These are phyloP conservation scores for Tuber umbilicatum DNA, from an alignment of 495 filamentous ascomycete genomes.

Conservation along the genomic window DNA sequence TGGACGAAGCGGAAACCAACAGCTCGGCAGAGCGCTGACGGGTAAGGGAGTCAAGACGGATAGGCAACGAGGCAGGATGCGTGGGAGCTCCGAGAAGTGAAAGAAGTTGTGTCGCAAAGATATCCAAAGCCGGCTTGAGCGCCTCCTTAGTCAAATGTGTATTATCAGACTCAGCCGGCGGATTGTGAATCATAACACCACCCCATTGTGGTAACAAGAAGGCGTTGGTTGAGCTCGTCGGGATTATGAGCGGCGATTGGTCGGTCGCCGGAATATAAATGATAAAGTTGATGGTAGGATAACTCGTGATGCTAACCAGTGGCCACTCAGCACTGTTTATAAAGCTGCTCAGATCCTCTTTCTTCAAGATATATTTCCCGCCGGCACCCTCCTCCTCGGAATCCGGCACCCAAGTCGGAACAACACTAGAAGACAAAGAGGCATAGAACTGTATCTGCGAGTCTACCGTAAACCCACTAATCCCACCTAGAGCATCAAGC, in stretches of 20 bases:
- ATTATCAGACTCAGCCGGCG: conserved; percentile 42
- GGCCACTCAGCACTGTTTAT: conserved; percentile 99
- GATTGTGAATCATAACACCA: conserved; percentile 73
- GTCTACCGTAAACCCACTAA: conserved; percentile 95
- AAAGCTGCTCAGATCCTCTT: conserved; percentile 85
- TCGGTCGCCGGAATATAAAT: conserved; percentile 66
- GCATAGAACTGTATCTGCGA: conserved; percentile 95
- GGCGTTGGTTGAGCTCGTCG: conserved; percentile 67
- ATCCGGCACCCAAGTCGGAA: conserved; percentile 32
- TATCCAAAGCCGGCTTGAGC: conserved; percentile 72
- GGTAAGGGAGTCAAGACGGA: conserved; percentile 75
- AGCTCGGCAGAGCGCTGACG: conserved; percentile 80
- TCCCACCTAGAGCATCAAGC: conserved; percentile 64
- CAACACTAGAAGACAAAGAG: conserved; percentile 48
- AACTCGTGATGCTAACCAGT: conserved; percentile 82
- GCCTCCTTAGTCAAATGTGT: conserved; percentile 52
- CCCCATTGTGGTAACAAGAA: conserved; percentile 98
- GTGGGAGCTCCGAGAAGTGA: conserved; percentile 81
- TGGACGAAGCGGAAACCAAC: conserved; percentile 82
- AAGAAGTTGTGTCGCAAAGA: conserved; percentile 86
- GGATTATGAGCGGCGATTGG: conserved; percentile 59
- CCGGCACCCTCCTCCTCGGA: conserved; percentile 49
- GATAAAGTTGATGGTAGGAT: conserved; percentile 92
- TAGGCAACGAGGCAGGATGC: conserved; percentile 68
- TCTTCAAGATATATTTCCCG: conserved; percentile 62